Percentiles rank a stretch among this genome's conserved stretches.
These are phyloP conservation scores for Aspergillus sp. DNA, from an alignment of 2,329 filamentous ascomycete genomes.

Conservation along the genomic window DNA sequence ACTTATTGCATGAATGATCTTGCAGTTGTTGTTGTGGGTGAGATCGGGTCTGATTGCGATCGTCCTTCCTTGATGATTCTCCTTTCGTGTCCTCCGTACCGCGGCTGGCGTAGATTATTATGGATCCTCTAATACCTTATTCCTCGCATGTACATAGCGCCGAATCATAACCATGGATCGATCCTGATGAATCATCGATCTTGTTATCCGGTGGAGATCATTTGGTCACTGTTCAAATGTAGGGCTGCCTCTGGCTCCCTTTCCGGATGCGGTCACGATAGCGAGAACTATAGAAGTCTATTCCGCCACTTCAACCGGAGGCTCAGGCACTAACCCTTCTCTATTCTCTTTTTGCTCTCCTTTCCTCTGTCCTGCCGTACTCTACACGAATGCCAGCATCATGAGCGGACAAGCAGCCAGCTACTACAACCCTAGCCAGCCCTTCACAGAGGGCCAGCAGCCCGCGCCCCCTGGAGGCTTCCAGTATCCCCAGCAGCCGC, in stretches of 20 bases:
- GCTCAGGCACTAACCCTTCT: not conserved
- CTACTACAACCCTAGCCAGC: slow-evolving; percentile 27
- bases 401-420: slow-evolving; percentile 33
- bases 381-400: slow-evolving; percentile 3
- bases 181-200: not conserved
- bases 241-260: not conserved
- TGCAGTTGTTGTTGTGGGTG: not conserved
- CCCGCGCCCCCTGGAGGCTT: not conserved
- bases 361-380: slow-evolving; percentile 1
- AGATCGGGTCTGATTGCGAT: not conserved
- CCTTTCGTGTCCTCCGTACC: not conserved
- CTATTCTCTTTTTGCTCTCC: slow-evolving; percentile 2
- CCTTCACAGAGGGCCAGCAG: slow-evolving; percentile 12
- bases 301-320: not conserved
- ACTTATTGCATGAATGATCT: slow-evolving; percentile 1
- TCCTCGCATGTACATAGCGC: not conserved
- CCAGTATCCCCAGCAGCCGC: slow-evolving; percentile 9
- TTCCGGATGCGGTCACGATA: not conserved
- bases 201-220: not conserved
- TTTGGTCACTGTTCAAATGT: not conserved
- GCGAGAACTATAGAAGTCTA: not conserved
- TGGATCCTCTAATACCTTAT: not conserved
- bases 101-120: not conserved
- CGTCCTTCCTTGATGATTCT: not conserved
- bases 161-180: not conserved